Evolutionary conservation across 2,329 filamentous ascomycete species (phyloP), one percentile per base, ranked within the genome.

Genomic region (Aureobasidium pullulans): DNA sequence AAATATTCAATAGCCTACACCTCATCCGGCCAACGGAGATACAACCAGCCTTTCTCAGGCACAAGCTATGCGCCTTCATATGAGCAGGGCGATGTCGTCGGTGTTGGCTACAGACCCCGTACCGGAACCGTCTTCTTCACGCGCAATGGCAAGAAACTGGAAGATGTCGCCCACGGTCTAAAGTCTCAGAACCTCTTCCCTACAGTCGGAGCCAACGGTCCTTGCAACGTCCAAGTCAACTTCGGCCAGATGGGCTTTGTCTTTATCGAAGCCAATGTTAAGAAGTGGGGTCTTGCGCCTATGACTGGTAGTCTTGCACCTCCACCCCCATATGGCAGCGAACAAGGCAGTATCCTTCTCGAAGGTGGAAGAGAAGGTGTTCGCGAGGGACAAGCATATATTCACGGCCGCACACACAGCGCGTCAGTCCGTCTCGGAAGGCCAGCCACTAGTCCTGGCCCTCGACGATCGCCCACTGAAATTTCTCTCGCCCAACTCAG

Each of bases 241-340:
- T 95, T 99, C 72, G 94, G 94, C 7, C 94, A 99, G 72, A 90
- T 94, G 69, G 94, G 94, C 36, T 99, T 97, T 70, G 94, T 99
- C 50, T 99, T 97, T 70, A 97, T 99, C 67, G 94, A 99, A 75
- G 94, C 93, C 63, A 99, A 99, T 69, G 94, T 99, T 62, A 99
- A 99, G 84, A 99, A 97, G 79, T 99, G 94, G 94, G 94, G 94
- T 1, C 79, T 99, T 59, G 94, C 94, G 49, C 94, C 94, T 5
- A 95, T 95, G 82, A 96, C 90, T 1, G 94, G 94, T 61, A 96
- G 90, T 68, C 80, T 99, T 61, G 94, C 94, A 31, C 94, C 94
- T 15, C 94, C 94, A 44, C 94, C 94, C 53, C 94, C 94, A 1
- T 99, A 99, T 70, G 94, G 94, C 49, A 96, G 90, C 63, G 94